A percentile compares a stretch with the other conserved stretches of the same genome.
Evolutionary conservation across 768 basidiomycete genomes (phyloP).

Genomic region (Cytidiella melzeri): DNA sequence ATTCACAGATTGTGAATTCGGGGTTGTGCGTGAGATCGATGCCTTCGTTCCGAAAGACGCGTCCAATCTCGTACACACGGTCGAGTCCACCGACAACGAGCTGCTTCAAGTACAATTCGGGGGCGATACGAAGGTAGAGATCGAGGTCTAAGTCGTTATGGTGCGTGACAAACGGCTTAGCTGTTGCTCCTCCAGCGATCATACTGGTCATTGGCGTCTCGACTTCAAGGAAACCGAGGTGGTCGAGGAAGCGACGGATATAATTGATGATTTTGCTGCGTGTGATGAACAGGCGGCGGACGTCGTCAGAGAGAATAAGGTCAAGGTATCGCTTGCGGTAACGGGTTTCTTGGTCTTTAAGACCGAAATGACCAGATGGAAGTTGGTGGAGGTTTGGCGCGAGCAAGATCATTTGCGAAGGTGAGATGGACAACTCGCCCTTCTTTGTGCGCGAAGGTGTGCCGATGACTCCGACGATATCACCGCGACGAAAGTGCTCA

Average conservation of each 20-base stretch:
- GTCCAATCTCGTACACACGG: conserved; percentile 96
- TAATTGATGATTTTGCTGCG: conserved; percentile 90
- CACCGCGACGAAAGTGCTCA: conserved; percentile 88
- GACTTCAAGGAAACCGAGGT: conserved; percentile 94
- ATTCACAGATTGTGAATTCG: conserved; percentile 99
- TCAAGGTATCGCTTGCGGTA: conserved; percentile 99
- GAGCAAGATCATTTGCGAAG: conserved; percentile 77
- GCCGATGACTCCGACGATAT: conserved; percentile 92
- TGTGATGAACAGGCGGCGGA: conserved; percentile 86
- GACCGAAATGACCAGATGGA: conserved; percentile 85
- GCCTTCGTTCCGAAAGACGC: conserved; percentile 97
- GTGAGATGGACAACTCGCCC: conserved; percentile 89
- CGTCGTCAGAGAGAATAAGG: conserved; percentile 88
- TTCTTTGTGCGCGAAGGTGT: conserved; percentile 88
- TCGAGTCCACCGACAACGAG: conserved; percentile 96
- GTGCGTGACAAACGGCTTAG: conserved; percentile 98
- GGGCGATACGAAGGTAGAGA: conserved; percentile 94
- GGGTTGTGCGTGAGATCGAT: conserved; percentile 99
- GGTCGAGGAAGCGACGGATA: conserved; percentile 83
- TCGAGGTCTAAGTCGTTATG: conserved; percentile 98
- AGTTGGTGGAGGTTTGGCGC: conserved; percentile 96
- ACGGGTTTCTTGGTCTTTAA: conserved; percentile 96
- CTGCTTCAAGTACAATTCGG: conserved; percentile 97
- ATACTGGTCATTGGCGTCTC: conserved; percentile 98
- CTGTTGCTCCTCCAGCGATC: conserved; percentile 95